phyloP scores from a whole-genome alignment of 2,329 filamentous ascomycete species.

The Ascochyta viciae-villosae region DNA sequence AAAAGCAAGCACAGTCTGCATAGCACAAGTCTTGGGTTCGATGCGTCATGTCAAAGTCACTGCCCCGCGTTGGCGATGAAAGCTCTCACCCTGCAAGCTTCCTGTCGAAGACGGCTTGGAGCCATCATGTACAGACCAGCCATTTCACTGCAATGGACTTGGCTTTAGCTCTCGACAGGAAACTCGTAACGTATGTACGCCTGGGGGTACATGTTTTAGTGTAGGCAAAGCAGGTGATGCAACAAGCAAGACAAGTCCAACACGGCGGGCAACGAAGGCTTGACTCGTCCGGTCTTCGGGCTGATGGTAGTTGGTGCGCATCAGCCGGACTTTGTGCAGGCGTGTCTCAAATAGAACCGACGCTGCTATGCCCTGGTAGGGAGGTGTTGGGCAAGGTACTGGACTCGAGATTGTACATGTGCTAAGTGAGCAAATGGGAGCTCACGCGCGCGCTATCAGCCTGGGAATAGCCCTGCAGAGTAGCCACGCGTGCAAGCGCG shows the following conservation, averaged over 20 bases:
- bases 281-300: slow-evolving; percentile 24
- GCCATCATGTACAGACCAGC: neutral
- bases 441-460: slow-evolving; percentile 35
- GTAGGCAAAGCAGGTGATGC: neutral
- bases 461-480: slow-evolving; percentile 26
- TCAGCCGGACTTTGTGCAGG: slow-evolving; percentile 37
- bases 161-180: neutral
- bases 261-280: slow-evolving; percentile 20
- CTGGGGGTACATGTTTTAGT: slow-evolving; percentile 8
- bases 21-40: slow-evolving; percentile 15
- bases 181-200: neutral
- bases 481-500: slow-evolving; percentile 32
- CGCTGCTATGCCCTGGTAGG: slow-evolving; percentile 21
- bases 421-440: slow-evolving; percentile 36
- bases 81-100: neutral
- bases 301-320: slow-evolving; percentile 24
- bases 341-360: slow-evolving; percentile 27
- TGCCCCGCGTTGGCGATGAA: neutral
- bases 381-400: slow-evolving; percentile 22
- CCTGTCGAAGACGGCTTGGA: neutral
- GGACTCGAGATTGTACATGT: slow-evolving; percentile 35
- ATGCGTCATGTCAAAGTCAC: slow-evolving; percentile 8
- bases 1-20: slow-evolving; percentile 21
- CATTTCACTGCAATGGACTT: neutral
- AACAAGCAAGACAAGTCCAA: slow-evolving; percentile 8